phyloP scores from a whole-genome alignment of 176 grass and related monocot species.

The Musa acuminata region DNA sequence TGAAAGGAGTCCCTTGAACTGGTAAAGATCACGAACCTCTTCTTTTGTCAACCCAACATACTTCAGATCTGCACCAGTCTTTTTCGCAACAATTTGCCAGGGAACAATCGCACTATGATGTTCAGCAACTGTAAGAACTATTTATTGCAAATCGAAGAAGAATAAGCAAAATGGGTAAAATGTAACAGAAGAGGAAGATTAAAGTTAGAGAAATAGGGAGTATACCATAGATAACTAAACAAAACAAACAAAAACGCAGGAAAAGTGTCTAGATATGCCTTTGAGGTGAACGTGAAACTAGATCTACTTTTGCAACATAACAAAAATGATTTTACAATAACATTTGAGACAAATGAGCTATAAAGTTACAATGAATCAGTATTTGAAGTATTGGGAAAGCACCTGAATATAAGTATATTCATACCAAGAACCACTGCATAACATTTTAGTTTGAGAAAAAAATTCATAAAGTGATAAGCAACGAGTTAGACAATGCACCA shows the following conservation, averaged over 20 bases:
- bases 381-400: not conserved
- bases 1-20: slow-evolving; percentile 70
- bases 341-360: not conserved
- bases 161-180: slow-evolving; percentile 4
- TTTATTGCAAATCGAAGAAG: slow-evolving; percentile 26
- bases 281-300: not conserved
- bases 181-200: slow-evolving; percentile 4
- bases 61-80: slow-evolving; percentile 66
- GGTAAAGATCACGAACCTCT: slow-evolving; percentile 69
- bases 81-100: slow-evolving; percentile 81
- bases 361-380: not conserved
- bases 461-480: slow-evolving; percentile 3
- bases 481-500: slow-evolving; percentile 30
- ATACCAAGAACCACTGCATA: not conserved
- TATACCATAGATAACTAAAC: not conserved
- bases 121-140: slow-evolving; percentile 77
- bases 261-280: not conserved
- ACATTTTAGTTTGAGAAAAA: not conserved
- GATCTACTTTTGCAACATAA: not conserved
- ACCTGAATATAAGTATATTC: not conserved
- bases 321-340: not conserved
- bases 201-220: not conserved
- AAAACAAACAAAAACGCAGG: not conserved
- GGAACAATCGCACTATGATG: slow-evolving; percentile 91
- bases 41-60: slow-evolving; percentile 89